Conservation (phyloP, 129 eudicot genomes). For the Silybum marianum region DNA sequence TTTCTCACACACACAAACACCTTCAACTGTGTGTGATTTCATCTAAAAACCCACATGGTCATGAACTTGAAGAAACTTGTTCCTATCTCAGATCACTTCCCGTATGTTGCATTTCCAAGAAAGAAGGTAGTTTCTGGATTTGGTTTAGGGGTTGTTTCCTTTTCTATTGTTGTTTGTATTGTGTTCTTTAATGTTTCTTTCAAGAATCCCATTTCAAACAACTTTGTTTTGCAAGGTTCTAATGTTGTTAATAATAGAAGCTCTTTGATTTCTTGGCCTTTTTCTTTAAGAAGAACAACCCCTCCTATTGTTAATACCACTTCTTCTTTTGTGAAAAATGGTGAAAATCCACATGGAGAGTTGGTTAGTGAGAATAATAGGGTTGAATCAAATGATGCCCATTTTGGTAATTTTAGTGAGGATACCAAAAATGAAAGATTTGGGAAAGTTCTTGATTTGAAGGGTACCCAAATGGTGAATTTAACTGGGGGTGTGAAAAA, state of each 20-base stretch:
- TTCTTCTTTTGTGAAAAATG: conserved; percentile 2
- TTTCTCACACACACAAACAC: conserved; percentile 4
- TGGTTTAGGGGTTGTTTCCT: conserved; percentile 53
- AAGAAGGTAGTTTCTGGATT: conserved; percentile 70
- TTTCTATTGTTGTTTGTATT: conserved; percentile 40
- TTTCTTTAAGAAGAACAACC: conserved; percentile 37
- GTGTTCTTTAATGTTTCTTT: conserved; percentile 50
- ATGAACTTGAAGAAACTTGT: conserved; percentile 62
- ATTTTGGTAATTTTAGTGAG: conserved; percentile 36
- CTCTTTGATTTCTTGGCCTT: conserved; percentile 53
- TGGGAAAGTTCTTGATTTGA: conserved; percentile 19
- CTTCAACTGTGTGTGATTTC: conserved; percentile 10
- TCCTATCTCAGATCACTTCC: conserved; percentile 54
- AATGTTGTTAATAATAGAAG: conserved; percentile 29
- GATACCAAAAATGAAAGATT: conserved; percentile 31
- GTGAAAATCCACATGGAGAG: conserved; percentile 28
- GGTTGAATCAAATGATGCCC: conserved; percentile 22
- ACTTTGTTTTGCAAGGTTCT: conserved; percentile 47
- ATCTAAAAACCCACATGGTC: conserved; percentile 16
- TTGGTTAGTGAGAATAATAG: conserved; percentile 1
- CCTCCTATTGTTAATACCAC: conserved; percentile 32
- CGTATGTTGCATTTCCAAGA: conserved; percentile 39
- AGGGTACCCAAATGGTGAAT: conserved; percentile 46
- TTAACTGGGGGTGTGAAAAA: conserved; percentile 28
- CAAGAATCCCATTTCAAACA: conserved; percentile 50